phyloP scores from a whole-genome alignment of 371 early-diverging fungal genomes.

The Lichtheimia hyalospora region DNA sequence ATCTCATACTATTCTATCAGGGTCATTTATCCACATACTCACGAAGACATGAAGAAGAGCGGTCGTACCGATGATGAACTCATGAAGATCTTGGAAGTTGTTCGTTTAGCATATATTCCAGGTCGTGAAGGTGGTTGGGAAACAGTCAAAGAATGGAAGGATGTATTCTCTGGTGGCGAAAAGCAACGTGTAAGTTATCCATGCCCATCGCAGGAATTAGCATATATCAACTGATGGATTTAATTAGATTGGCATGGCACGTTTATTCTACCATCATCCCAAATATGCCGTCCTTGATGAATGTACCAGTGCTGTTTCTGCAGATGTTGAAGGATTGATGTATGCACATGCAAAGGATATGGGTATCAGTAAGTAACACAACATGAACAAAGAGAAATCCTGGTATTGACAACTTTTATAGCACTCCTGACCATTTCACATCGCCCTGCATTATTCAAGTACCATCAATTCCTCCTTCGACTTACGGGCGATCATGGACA shows the following conservation, averaged over 20 bases:
- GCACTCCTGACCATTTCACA: conserved; percentile 88
- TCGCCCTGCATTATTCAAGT: conserved; percentile 86
- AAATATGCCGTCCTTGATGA: conserved; percentile 78
- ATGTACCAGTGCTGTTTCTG: conserved; percentile 84
- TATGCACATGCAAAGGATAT: conserved; percentile 85
- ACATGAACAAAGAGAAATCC: neutral
- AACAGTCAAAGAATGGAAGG: conserved; percentile 88
- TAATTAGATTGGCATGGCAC: conserved; percentile 65
- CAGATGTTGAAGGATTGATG: conserved; percentile 89
- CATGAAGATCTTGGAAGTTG: conserved; percentile 66
- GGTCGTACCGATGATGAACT: conserved; percentile 82
- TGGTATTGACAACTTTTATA: conserved; percentile 5
- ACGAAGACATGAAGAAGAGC: conserved; percentile 68
- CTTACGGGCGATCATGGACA: conserved; percentile 74
- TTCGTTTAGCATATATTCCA: conserved; percentile 75
- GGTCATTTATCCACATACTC: conserved; percentile 87
- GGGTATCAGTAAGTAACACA: conserved; percentile 62
- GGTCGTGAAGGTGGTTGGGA: conserved; percentile 90
- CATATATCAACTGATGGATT: neutral
- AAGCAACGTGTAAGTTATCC: conserved; percentile 75
- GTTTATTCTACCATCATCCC: conserved; percentile 84
- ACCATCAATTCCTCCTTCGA: conserved; percentile 77
- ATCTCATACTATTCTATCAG: conserved; percentile 19
- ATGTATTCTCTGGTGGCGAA: conserved; percentile 90
- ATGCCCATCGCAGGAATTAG: too few relatives aligned